Percentiles rank a stretch among this genome's conserved stretches.
phyloP scores from a whole-genome alignment of 2,329 filamentous ascomycete genomes.

The Didymellaceae sp. region DNA sequence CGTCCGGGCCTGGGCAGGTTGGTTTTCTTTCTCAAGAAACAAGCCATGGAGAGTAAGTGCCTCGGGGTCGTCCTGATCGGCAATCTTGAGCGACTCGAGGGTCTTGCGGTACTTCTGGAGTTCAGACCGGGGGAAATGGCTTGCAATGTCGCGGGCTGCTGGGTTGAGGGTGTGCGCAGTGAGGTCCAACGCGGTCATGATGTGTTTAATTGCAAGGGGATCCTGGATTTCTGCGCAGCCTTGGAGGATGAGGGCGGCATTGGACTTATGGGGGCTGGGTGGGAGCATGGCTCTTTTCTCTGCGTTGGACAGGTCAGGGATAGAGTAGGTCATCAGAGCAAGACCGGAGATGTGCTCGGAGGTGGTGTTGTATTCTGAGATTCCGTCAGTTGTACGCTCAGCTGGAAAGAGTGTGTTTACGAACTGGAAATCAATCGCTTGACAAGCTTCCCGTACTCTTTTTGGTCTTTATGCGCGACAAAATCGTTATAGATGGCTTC shows the following conservation, averaged over 20 bases:
- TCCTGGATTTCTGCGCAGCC: constrained; percentile 40
- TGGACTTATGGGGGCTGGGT: constrained; percentile 32
- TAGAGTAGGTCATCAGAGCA: constrained; percentile 32
- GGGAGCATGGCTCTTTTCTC: constrained; percentile 28
- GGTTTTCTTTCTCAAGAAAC: constrained; percentile 38
- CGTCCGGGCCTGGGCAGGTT: constrained; percentile 25
- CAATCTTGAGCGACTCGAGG: constrained; percentile 26
- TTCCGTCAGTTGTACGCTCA: constrained; percentile 11
- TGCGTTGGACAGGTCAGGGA: constrained; percentile 34
- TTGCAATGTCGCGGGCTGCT: constrained; percentile 23
- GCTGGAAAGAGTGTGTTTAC: not conserved
- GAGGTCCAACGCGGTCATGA: constrained; percentile 36
- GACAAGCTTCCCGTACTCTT: constrained; percentile 20
- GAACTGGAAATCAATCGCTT: constrained; percentile 9
- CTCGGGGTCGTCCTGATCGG: constrained; percentile 27
- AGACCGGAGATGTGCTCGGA: constrained; percentile 35
- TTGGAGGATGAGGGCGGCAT: constrained; percentile 30
- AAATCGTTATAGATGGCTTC: constrained; percentile 38
- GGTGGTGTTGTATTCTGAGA: constrained; percentile 31
- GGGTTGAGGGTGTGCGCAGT: constrained; percentile 15
- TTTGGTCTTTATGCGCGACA: constrained; percentile 24
- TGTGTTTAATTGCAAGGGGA: constrained; percentile 35
- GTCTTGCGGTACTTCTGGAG: constrained; percentile 26
- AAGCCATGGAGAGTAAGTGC: constrained; percentile 40
- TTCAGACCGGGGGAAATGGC: constrained; percentile 26